A percentile compares a stretch with the other conserved stretches of the same genome.
phyloP scores from a whole-genome alignment of 2,329 filamentous ascomycete species.

The Ceratocystis ficicola region DNA sequence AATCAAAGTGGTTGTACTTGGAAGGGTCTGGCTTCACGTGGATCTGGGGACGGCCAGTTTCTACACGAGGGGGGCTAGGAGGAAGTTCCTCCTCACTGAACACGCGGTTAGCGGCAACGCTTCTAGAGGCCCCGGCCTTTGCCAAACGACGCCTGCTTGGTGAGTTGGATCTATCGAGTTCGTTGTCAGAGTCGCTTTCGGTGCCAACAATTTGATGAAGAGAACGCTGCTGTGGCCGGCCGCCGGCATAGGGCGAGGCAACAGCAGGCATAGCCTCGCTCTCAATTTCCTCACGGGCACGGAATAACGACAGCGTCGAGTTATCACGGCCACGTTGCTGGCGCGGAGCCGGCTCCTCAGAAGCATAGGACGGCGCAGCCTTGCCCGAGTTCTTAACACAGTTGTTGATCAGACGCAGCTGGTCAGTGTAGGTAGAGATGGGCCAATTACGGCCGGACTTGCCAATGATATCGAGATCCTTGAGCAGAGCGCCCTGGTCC shows the following conservation, averaged over 20 bases:
- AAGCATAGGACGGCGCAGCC: constrained; percentile 14
- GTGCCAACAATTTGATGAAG: constrained; percentile 59
- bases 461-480: constrained; percentile 88
- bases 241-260: constrained; percentile 50
- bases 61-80: constrained; percentile 43
- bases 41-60: constrained; percentile 26
- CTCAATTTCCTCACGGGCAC: constrained; percentile 52
- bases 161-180: constrained; percentile 40
- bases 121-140: constrained; percentile 42
- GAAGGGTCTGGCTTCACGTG: constrained; percentile 18
- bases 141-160: constrained; percentile 34
- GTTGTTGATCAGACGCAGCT: constrained; percentile 60
- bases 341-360: constrained; percentile 17
- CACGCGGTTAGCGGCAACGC: constrained; percentile 44
- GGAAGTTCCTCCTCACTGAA: constrained; percentile 51
- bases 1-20: constrained; percentile 31
- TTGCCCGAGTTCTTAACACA: constrained; percentile 42
- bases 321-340: constrained; percentile 32
- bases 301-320: constrained; percentile 61
- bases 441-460: constrained; percentile 87
- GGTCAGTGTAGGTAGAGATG: constrained; percentile 74
- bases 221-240: constrained; percentile 52
- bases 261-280: constrained; percentile 36
- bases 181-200: constrained; percentile 32
- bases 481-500: constrained; percentile 89